phyloP scores from a whole-genome alignment of 2,329 filamentous ascomycete species.

The Cladophialophora chaetospira region DNA sequence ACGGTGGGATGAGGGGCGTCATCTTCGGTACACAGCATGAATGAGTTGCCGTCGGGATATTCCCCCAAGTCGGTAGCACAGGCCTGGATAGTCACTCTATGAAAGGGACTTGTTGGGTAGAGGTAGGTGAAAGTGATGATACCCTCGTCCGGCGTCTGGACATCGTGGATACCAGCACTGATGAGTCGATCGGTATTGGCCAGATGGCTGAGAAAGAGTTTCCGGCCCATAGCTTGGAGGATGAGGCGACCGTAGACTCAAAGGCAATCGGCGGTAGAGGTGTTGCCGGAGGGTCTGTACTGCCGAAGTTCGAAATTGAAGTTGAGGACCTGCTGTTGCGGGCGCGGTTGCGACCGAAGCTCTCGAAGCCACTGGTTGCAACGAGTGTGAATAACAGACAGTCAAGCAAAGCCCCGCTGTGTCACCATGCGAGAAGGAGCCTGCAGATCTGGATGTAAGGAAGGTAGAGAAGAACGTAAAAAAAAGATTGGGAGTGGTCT shows the following conservation, averaged over 20 bases:
- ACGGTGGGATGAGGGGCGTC: constrained; percentile 37
- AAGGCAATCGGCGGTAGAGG: too few relatives aligned
- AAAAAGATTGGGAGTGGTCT: not conserved
- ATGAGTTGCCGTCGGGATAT: constrained; percentile 60
- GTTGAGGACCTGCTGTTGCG: too few relatives aligned
- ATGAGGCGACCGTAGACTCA: too few relatives aligned
- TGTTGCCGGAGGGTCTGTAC: too few relatives aligned
- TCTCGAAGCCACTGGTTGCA: too few relatives aligned
- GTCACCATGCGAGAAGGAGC: too few relatives aligned
- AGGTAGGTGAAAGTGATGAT: constrained; percentile 66
- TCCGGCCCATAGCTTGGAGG: constrained; percentile 61
- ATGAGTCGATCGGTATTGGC: constrained; percentile 40
- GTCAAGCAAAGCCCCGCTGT: too few relatives aligned
- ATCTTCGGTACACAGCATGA: constrained; percentile 49
- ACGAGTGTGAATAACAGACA: too few relatives aligned
- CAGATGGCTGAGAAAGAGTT: constrained; percentile 65
- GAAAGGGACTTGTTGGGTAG: constrained; percentile 30
- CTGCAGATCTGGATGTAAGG: too few relatives aligned
- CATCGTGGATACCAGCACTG: constrained; percentile 54
- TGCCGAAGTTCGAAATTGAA: too few relatives aligned
- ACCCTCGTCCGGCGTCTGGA: constrained; percentile 69
- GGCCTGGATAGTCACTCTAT: constrained; percentile 19
- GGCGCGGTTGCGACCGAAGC: too few relatives aligned
- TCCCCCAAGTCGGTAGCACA: constrained; percentile 55
- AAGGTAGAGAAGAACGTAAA: constrained; percentile 18